phyloP scores from a whole-genome alignment of 495 filamentous ascomycete species.

The Zalerion maritima region DNA sequence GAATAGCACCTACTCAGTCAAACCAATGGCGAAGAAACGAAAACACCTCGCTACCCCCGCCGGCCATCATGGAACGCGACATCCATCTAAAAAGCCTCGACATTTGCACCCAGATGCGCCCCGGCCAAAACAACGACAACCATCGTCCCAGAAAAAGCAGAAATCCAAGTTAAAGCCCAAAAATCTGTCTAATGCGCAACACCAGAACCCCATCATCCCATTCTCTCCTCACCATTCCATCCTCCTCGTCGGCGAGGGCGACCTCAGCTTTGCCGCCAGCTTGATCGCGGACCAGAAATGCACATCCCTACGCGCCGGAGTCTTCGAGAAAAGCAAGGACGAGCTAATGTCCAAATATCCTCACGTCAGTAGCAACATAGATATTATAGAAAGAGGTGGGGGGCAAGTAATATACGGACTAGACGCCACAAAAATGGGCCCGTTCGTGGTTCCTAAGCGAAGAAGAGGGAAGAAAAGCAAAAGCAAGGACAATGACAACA shows the following conservation, averaged over 20 bases:
- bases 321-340: conserved; percentile 28
- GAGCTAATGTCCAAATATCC: conserved; percentile 61
- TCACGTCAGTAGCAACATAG: conserved; percentile 46
- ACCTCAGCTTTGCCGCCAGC: conserved; percentile 78
- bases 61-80: conserved; percentile 3
- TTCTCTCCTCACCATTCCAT: conserved; percentile 57
- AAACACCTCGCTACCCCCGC: conserved; percentile 13
- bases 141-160: conserved; percentile 3
- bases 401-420: conserved; percentile 49
- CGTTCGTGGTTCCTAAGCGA: conserved; percentile 21
- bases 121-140: conserved; percentile 2
- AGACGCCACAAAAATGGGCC: conserved; percentile 58
- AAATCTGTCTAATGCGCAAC: conserved; percentile 12
- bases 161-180: conserved; percentile 7
- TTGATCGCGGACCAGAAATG: conserved; percentile 59
- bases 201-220: conserved; percentile 50
- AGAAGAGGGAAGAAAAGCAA: conserved; percentile 27
- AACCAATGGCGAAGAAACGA: conserved; percentile 24
- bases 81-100: conserved; percentile 8
- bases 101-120: conserved; percentile 1
- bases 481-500: conserved; percentile 11
- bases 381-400: conserved; percentile 31
- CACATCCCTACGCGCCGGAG: conserved; percentile 41
- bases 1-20: too few species aligned
- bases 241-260: conserved; percentile 82